A percentile compares a stretch with the other conserved stretches of the same genome.
Evolutionary conservation across 1,284 basidiomycete genomes (phyloP).

Genomic region (Ceratorhiza oryzae-sativae): DNA sequence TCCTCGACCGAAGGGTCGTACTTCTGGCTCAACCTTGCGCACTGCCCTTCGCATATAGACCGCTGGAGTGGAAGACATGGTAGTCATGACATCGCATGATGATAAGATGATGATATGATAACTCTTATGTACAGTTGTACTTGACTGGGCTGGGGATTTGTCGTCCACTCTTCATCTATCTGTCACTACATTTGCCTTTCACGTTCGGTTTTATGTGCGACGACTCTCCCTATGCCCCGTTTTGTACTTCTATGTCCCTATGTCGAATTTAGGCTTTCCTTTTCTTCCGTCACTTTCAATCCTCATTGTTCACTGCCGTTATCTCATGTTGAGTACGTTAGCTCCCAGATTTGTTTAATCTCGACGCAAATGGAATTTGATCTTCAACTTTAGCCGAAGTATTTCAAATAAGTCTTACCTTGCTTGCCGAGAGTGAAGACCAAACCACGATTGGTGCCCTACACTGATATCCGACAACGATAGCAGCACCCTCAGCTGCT

Average conservation of each 20-base stretch:
- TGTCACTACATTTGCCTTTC: constrained; percentile 6
- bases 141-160: constrained; percentile 19
- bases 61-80: constrained; percentile 19
- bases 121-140: constrained; percentile 33
- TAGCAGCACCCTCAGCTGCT: background rate
- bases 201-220: constrained; percentile 13
- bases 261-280: constrained; percentile 31
- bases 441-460: background rate
- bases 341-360: background rate
- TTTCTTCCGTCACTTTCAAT: background rate
- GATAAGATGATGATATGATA: no score
- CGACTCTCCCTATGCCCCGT: constrained; percentile 29
- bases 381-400: background rate
- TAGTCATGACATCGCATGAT: constrained; percentile 27
- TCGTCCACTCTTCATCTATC: background rate
- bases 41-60: constrained; percentile 33
- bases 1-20: constrained; percentile 31
- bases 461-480: background rate
- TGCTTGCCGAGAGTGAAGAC: background rate
- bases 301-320: background rate
- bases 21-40: constrained; percentile 3
- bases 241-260: constrained; percentile 38
- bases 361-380: constrained; percentile 8
- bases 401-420: background rate
- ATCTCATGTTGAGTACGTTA: constrained; percentile 32